Conservation (phyloP, 139 green algal species). For the Chlorella vulgaris region DNA sequence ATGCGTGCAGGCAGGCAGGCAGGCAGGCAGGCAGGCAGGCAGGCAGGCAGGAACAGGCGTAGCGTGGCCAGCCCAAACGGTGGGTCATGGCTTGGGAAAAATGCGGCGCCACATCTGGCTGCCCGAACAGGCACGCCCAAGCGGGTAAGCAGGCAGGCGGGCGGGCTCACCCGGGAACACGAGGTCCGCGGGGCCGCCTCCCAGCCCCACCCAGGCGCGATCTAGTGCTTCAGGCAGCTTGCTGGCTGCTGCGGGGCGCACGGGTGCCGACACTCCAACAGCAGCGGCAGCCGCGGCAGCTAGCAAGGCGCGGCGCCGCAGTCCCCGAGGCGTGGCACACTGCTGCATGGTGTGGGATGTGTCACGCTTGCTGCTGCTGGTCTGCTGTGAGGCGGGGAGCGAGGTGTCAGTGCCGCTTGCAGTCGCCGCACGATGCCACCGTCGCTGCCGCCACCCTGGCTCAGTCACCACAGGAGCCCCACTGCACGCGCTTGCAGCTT, state of each 20-base stretch:
- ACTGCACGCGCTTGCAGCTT: too few species aligned
- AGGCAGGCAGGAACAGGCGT: neutral
- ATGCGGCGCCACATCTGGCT: neutral
- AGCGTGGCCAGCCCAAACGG: neutral
- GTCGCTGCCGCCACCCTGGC: too few species aligned
- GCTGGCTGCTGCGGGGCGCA: constrained; percentile 18
- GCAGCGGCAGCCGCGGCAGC: neutral
- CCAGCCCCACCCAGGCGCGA: constrained; percentile 57
- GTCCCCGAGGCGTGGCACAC: neutral
- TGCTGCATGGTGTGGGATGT: neutral
- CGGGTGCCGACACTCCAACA: neutral
- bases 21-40: neutral
- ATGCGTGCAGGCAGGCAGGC: too few species aligned
- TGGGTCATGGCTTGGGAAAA: neutral
- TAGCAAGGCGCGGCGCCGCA: neutral
- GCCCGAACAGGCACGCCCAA: neutral
- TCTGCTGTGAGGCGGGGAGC: too few species aligned
- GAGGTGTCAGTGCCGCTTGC: too few species aligned
- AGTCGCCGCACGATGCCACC: too few species aligned
- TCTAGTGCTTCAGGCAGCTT: constrained; percentile 51
- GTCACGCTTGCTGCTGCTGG: neutral
- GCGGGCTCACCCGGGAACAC: constrained; percentile 40
- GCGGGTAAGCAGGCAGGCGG: neutral
- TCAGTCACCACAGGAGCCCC: too few species aligned
- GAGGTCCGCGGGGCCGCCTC: constrained; percentile 67